phyloP scores from a whole-genome alignment of 2,329 filamentous ascomycete genomes.

The Acephala macrosclerotiorum region DNA sequence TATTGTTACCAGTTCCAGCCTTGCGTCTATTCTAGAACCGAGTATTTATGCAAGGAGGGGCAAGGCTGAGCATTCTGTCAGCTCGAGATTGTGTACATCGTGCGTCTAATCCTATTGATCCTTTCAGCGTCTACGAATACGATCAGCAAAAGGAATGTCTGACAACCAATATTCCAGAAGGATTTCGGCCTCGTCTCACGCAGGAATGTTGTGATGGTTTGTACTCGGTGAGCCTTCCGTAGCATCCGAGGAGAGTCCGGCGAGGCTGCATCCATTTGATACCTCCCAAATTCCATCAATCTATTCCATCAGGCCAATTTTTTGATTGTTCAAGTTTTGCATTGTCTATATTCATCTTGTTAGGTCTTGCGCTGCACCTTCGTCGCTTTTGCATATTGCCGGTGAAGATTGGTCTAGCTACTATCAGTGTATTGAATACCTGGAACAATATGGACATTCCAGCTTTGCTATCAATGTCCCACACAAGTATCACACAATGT shows the following conservation, averaged over 20 bases:
- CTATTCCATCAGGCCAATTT: background rate
- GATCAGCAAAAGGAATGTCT: conserved; percentile 3
- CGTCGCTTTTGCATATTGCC: no score
- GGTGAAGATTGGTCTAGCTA: no score
- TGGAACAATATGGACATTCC: no score
- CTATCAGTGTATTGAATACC: no score
- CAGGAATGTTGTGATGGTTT: background rate
- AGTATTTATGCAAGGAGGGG: background rate
- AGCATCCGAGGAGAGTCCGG: background rate
- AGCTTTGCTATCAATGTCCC: background rate
- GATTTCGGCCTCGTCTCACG: background rate
- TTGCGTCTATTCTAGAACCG: background rate
- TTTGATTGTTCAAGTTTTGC: background rate
- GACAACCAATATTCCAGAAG: background rate
- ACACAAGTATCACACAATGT: background rate
- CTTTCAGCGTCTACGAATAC: background rate
- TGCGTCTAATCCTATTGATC: conserved; percentile 5
- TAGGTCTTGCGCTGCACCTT: background rate
- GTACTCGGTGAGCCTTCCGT: conserved; percentile 1
- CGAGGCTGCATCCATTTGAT: background rate
- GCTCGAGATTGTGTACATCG: background rate
- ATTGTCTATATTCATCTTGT: no score
- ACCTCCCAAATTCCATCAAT: background rate
- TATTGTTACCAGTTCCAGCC: background rate
- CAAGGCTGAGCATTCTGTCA: conserved; percentile 3